A percentile compares a stretch with the other conserved stretches of the same genome.
Evolutionary conservation across 2,329 filamentous ascomycete species (phyloP).

Genomic region (Aspergillus sp.): DNA sequence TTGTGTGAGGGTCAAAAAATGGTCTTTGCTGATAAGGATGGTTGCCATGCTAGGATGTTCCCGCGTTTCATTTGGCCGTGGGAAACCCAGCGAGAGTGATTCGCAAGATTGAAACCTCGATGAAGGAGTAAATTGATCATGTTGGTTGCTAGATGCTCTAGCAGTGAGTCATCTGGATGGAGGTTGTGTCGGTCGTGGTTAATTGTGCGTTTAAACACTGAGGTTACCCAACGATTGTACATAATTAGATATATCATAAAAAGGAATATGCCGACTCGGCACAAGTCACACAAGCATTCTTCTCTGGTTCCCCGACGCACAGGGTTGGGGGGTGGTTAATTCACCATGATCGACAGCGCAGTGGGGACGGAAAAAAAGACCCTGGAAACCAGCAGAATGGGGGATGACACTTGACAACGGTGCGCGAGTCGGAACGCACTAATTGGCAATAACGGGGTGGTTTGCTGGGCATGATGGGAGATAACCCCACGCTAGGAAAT

Average conservation of each 20-base stretch:
- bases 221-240: not conserved
- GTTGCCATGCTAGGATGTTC: slow-evolving; percentile 37
- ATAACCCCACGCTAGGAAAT: not conserved
- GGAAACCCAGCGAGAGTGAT: slow-evolving; percentile 45
- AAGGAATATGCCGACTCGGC: not conserved
- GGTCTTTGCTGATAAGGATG: slow-evolving; percentile 5
- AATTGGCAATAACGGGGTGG: not conserved
- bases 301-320: not conserved
- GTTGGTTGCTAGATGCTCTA: too few species aligned
- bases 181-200: too few species aligned
- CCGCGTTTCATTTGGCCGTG: slow-evolving; percentile 44
- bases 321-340: not conserved
- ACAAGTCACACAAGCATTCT: slow-evolving; percentile 1
- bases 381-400: not conserved
- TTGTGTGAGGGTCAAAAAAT: not conserved
- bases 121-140: slow-evolving; percentile 21
- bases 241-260: not conserved
- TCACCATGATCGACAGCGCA: not conserved
- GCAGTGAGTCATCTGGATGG: too few species aligned
- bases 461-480: not conserved
- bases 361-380: not conserved
- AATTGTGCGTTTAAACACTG: too few species aligned
- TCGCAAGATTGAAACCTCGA: slow-evolving; percentile 42
- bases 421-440: not conserved
- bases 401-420: not conserved